Conservation (phyloP, 805 yeast genomes). For the Yarrowia osloensis region DNA sequence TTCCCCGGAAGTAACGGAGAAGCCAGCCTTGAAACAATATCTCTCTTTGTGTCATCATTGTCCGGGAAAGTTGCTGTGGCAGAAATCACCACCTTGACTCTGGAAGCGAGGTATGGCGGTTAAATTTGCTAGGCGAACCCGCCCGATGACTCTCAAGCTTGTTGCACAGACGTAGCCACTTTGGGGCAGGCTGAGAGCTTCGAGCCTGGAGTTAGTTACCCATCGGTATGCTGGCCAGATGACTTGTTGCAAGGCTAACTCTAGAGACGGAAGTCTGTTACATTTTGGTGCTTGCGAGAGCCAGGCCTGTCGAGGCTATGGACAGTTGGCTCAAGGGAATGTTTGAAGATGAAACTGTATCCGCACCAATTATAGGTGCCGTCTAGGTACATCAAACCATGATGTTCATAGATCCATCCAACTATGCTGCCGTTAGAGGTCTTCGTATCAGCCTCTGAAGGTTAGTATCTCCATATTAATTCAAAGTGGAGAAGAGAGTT, state of each 20-base stretch:
- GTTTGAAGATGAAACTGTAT: background rate
- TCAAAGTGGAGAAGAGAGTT: conserved; percentile 12
- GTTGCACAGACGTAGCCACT: background rate
- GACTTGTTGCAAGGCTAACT: background rate
- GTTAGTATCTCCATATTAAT: conserved; percentile 17
- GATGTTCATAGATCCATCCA: background rate
- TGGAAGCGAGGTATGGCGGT: background rate
- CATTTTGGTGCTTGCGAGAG: background rate
- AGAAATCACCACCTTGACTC: background rate
- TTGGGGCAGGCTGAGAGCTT: background rate
- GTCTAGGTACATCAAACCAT: background rate
- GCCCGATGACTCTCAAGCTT: background rate
- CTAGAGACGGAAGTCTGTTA: background rate
- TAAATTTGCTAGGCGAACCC: background rate
- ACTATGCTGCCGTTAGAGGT: background rate
- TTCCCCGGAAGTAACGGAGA: background rate
- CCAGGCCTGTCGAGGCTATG: background rate
- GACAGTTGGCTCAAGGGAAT: background rate
- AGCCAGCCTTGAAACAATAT: background rate
- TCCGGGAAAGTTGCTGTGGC: background rate
- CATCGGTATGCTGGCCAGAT: background rate
- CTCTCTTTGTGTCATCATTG: background rate
- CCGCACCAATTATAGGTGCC: background rate
- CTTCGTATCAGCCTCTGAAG: background rate
- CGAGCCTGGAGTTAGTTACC: background rate